Evolutionary conservation across 345 rosid species (phyloP).

Genomic region (Barbarea vulgaris): DNA sequence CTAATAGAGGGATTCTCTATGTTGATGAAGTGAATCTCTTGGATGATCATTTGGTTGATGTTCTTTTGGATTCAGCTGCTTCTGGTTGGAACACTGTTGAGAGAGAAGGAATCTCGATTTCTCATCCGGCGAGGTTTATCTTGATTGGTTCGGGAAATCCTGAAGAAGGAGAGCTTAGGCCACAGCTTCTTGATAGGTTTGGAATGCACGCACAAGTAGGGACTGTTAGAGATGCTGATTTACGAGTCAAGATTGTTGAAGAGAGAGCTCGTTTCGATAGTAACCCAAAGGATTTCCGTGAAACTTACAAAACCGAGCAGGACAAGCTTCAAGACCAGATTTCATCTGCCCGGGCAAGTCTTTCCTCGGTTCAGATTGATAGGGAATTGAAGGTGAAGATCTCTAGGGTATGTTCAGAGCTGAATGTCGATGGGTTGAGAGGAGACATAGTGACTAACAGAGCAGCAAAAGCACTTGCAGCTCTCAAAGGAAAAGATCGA

Average conservation of each 20-base stretch:
- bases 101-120: slow-evolving; percentile 93
- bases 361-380: slow-evolving; percentile 79
- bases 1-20: slow-evolving; percentile 93
- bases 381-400: slow-evolving; percentile 86
- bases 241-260: slow-evolving; percentile 93
- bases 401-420: slow-evolving; percentile 91
- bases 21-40: slow-evolving; percentile 96
- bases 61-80: slow-evolving; percentile 93
- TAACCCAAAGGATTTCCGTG: slow-evolving; percentile 88
- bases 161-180: slow-evolving; percentile 94
- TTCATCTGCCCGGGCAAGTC: slow-evolving; percentile 59
- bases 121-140: slow-evolving; percentile 95
- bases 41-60: slow-evolving; percentile 97
- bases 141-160: slow-evolving; percentile 97
- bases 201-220: slow-evolving; percentile 99
- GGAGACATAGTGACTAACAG: slow-evolving; percentile 97
- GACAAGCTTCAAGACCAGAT: slow-evolving; percentile 91
- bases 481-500: slow-evolving; percentile 79
- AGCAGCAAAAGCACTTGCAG: slow-evolving; percentile 93
- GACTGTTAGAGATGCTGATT: slow-evolving; percentile 92
- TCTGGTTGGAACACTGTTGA: slow-evolving; percentile 97
- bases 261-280: slow-evolving; percentile 89
- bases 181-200: slow-evolving; percentile 91
- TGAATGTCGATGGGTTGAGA: slow-evolving; percentile 92
- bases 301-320: slow-evolving; percentile 78